A percentile compares a stretch with the other conserved stretches of the same genome.
Conservation (phyloP, 2,329 filamentous ascomycete genomes). For the Coleophoma eucalyptorum region DNA sequence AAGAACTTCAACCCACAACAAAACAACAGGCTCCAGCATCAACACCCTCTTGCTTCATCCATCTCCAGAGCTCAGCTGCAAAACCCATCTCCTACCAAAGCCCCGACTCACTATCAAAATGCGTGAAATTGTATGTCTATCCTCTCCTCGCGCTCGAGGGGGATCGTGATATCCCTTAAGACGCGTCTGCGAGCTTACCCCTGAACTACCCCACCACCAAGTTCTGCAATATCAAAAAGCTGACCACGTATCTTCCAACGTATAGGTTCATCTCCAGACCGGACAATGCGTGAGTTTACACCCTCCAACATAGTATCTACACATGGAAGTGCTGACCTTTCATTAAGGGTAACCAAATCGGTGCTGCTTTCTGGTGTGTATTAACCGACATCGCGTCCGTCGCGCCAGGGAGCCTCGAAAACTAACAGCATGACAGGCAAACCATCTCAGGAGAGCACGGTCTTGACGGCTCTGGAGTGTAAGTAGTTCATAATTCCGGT, state of each 20-base stretch:
- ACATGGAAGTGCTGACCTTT: constrained; percentile 16
- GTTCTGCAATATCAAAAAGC: constrained; percentile 39
- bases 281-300: constrained; percentile 86
- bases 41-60: constrained; percentile 15
- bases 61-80: constrained; percentile 2
- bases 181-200: constrained; percentile 37
- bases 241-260: constrained; percentile 47
- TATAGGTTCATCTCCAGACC: constrained; percentile 98
- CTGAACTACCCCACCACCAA: constrained; percentile 30
- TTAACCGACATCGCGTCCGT: constrained; percentile 12
- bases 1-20: constrained; percentile 5
- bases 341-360: constrained; percentile 96
- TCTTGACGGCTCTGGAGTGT: constrained; percentile 95
- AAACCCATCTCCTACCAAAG: constrained; percentile 12
- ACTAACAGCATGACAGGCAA: constrained; percentile 56
- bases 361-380: constrained; percentile 96
- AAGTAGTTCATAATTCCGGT: constrained; percentile 38
- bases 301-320: not conserved
- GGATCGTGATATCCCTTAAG: not conserved
- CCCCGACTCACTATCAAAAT: constrained; percentile 46
- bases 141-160: not conserved
- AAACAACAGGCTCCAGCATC: constrained; percentile 14
- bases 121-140: constrained; percentile 67
- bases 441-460: constrained; percentile 89
- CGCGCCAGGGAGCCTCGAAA: constrained; percentile 25